These are phyloP conservation scores for Triticum monococcum DNA, from an alignment of 176 grass and related monocot genomes.

Conservation along the genomic window DNA sequence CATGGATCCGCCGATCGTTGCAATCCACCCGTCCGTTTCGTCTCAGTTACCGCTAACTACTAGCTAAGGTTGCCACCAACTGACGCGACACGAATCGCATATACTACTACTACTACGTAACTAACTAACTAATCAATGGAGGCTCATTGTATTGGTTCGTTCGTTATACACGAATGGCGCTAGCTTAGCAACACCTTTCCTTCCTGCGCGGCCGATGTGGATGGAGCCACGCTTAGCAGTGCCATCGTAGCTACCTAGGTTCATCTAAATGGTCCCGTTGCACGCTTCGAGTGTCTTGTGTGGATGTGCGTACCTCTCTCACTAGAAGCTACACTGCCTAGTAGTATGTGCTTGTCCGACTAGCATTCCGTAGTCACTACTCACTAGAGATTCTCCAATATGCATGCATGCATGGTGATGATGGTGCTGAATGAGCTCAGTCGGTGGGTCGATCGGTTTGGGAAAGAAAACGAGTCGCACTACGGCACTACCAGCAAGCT, in stretches of 20 bases:
- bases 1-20: not conserved
- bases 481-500: not conserved
- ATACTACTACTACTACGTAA: too few relatives aligned
- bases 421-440: not conserved
- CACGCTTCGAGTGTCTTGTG: too few relatives aligned
- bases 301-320: too few relatives aligned
- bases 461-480: not conserved
- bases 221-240: too few relatives aligned
- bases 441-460: not conserved
- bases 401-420: not conserved
- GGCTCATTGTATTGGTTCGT: not conserved
- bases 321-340: too few relatives aligned
- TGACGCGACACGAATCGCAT: not conserved
- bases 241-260: not conserved
- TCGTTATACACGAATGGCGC: constrained; percentile 7
- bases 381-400: not conserved
- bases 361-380: not conserved
- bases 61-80: not conserved
- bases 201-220: not conserved
- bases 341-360: not conserved
- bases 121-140: not conserved
- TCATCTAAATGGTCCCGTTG: too few relatives aligned
- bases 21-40: not conserved
- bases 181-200: not conserved
- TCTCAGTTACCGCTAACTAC: not conserved